Evolutionary conservation across 2,329 filamentous ascomycete genomes (phyloP).

Genomic region (Daldinia sp.): DNA sequence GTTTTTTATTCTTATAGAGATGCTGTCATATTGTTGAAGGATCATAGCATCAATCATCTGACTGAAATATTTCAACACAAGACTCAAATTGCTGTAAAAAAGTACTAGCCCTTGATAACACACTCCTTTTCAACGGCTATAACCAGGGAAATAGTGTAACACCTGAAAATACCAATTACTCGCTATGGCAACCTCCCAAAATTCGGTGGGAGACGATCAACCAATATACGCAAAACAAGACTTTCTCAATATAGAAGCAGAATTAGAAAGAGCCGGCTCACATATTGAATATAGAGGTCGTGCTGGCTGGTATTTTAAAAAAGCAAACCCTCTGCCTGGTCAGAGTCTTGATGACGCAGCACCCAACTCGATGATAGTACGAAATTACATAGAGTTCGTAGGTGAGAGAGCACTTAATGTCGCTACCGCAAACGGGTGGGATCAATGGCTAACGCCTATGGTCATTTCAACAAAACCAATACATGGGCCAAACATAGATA

Average conservation of each 20-base stretch:
- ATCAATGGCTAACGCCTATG: not conserved
- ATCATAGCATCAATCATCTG: no score
- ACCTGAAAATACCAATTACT: not conserved
- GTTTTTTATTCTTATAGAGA: not conserved
- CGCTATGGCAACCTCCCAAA: not conserved
- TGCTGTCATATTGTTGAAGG: no score
- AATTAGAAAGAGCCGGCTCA: conserved; percentile 10
- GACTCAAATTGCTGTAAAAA: no score
- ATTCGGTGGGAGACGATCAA: not conserved
- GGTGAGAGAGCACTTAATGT: not conserved
- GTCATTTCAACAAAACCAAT: not conserved
- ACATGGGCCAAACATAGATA: not conserved
- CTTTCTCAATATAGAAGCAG: conserved; percentile 11
- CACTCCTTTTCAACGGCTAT: no score
- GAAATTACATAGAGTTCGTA: not conserved
- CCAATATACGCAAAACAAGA: conserved; percentile 4
- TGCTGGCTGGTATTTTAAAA: not conserved
- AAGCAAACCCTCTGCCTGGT: not conserved
- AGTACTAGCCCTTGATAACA: no score
- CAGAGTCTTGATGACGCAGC: not conserved
- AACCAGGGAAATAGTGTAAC: not conserved
- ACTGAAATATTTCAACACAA: no score
- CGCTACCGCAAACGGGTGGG: not conserved
- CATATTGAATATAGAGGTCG: conserved; percentile 12
- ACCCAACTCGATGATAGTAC: not conserved